Conservation (phyloP, 106 monocot species). For the Acorus calamus region DNA sequence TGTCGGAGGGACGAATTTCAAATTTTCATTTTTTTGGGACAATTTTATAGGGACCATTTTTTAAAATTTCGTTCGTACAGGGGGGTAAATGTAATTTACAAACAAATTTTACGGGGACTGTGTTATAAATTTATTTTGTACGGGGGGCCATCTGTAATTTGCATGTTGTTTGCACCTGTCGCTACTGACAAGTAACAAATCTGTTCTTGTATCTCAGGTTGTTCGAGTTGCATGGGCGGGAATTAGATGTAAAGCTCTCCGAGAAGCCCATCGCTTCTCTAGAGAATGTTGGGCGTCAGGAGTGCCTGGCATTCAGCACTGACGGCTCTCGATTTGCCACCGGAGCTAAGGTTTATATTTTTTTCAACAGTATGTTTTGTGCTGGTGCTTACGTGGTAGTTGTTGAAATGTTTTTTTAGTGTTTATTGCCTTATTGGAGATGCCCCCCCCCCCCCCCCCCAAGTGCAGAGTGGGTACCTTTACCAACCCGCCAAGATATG, state of each 20-base stretch:
- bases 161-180: not conserved
- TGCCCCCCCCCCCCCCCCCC: too few relatives aligned
- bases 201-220: conserved; percentile 24
- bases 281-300: conserved; percentile 47
- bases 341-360: conserved; percentile 53
- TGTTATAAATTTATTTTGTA: too few relatives aligned
- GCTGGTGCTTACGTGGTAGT: too few relatives aligned
- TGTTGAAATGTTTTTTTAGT: not conserved
- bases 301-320: conserved; percentile 62
- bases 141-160: not conserved
- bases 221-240: conserved; percentile 38
- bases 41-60: too few relatives aligned
- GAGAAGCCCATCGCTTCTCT: conserved; percentile 32
- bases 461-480: too few relatives aligned
- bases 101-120: too few relatives aligned
- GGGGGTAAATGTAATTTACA: too few relatives aligned
- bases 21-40: too few relatives aligned
- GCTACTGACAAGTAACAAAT: not conserved
- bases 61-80: too few relatives aligned
- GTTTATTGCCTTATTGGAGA: too few relatives aligned
- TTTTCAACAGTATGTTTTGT: not conserved
- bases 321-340: conserved; percentile 60
- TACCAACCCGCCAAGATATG: too few relatives aligned
- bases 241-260: conserved; percentile 24
- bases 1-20: too few relatives aligned